These are phyloP conservation scores for Xerophyta viscosa DNA, from an alignment of 106 monocot species.

Conservation along the genomic window DNA sequence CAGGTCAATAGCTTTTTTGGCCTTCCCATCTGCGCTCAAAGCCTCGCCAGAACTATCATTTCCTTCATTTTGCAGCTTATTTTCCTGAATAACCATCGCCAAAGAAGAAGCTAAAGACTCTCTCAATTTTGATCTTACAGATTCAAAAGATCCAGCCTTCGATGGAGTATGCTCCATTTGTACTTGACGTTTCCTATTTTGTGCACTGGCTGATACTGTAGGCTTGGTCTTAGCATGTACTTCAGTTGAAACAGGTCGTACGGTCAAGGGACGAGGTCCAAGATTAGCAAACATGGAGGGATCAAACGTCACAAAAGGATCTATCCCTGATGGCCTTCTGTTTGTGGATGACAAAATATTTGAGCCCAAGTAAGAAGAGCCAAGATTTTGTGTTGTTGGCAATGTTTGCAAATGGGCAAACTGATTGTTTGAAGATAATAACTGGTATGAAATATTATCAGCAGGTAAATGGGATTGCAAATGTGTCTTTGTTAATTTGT, in stretches of 20 bases:
- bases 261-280: conserved; percentile 20
- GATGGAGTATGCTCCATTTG: conserved; percentile 23
- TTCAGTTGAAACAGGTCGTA: conserved; percentile 24
- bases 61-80: conserved; percentile 18
- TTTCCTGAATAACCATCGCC: conserved; percentile 29
- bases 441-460: conserved; percentile 20
- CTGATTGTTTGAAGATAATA: conserved; percentile 17
- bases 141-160: conserved; percentile 41
- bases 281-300: conserved; percentile 13
- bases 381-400: conserved; percentile 2
- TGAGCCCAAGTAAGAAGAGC: conserved; percentile 10
- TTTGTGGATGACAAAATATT: conserved; percentile 11
- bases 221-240: conserved; percentile 38
- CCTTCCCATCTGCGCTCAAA: background rate
- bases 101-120: conserved; percentile 62
- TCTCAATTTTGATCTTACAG: conserved; percentile 66
- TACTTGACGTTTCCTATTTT: conserved; percentile 24
- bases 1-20: background rate
- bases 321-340: conserved; percentile 3
- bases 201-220: conserved; percentile 11
- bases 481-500: conserved; percentile 10
- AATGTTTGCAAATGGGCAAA: conserved; percentile 14
- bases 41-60: conserved; percentile 8
- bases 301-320: conserved; percentile 8
- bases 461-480: conserved; percentile 7